These are phyloP conservation scores for Leccinum boreale DNA, from an alignment of 768 basidiomycete species.

Conservation along the genomic window DNA sequence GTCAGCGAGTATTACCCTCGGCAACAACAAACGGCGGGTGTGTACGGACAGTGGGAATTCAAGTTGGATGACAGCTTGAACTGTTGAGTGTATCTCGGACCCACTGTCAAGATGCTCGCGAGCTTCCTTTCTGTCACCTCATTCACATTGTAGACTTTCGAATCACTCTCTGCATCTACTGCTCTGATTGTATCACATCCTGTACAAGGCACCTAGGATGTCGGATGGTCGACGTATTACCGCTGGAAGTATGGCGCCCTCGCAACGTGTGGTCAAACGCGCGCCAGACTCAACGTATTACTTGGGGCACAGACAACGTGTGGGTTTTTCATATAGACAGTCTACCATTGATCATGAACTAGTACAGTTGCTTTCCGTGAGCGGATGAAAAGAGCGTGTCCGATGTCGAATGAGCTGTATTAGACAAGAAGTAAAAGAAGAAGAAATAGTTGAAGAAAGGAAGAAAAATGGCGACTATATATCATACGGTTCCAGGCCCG, in stretches of 20 bases:
- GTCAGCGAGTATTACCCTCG: too few species aligned
- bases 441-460: not conserved
- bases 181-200: not conserved
- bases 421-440: not conserved
- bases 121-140: not conserved
- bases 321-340: too few species aligned
- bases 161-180: not conserved
- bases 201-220: not conserved
- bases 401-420: not conserved
- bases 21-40: conserved; percentile 1
- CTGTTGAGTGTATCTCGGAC: conserved; percentile 10
- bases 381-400: not conserved
- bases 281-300: too few species aligned
- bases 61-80: conserved; percentile 10
- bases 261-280: too few species aligned
- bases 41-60: conserved; percentile 29
- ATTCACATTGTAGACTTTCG: not conserved
- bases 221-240: too few species aligned
- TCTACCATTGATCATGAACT: too few species aligned
- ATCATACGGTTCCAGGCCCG: not conserved
- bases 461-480: not conserved
- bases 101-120: not conserved
- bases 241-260: not conserved
- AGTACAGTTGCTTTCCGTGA: too few species aligned
- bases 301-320: too few species aligned